These are phyloP conservation scores for Mortierella sp. DNA, from an alignment of 371 early-diverging fungal species.

Conservation along the genomic window DNA sequence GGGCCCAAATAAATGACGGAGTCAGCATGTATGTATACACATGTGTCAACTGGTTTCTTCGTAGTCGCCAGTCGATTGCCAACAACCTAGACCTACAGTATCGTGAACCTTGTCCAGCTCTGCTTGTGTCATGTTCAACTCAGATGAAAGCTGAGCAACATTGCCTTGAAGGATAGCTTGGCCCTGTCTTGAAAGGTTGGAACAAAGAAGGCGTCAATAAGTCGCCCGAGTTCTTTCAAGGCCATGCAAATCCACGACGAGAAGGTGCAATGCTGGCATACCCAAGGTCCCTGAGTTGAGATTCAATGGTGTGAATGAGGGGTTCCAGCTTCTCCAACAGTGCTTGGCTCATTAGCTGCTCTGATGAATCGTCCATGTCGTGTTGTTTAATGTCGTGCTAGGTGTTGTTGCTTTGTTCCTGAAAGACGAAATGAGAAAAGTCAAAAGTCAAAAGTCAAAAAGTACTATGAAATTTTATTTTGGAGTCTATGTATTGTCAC, in stretches of 20 bases:
- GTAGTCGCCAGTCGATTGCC: neutral
- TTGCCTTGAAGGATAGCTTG: slow-evolving; percentile 38
- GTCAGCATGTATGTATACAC: too few relatives aligned
- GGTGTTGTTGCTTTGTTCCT: neutral
- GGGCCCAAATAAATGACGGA: too few relatives aligned
- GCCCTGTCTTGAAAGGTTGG: slow-evolving; percentile 30
- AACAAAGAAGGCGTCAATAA: neutral
- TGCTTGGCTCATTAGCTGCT: slow-evolving; percentile 34
- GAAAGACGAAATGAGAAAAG: neutral
- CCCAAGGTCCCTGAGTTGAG: slow-evolving; percentile 51
- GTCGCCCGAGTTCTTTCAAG: neutral
- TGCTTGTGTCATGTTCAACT: slow-evolving; percentile 31
- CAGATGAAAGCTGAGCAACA: slow-evolving; percentile 34
- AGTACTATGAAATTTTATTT: neutral
- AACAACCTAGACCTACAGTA: slow-evolving; percentile 23
- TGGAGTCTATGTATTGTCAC: slow-evolving; percentile 10
- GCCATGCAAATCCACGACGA: too few relatives aligned
- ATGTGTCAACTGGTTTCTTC: too few relatives aligned
- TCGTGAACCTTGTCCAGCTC: slow-evolving; percentile 48
- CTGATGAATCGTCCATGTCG: slow-evolving; percentile 21
- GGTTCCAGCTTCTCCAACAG: slow-evolving; percentile 48
- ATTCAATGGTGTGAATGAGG: slow-evolving; percentile 36
- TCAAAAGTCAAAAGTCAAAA: neutral
- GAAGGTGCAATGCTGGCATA: slow-evolving; percentile 23
- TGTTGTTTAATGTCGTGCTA: neutral